Percentiles rank a stretch among this genome's conserved stretches.
phyloP scores from a whole-genome alignment of 352 stramenopile species.

The Pythium diclinum region DNA sequence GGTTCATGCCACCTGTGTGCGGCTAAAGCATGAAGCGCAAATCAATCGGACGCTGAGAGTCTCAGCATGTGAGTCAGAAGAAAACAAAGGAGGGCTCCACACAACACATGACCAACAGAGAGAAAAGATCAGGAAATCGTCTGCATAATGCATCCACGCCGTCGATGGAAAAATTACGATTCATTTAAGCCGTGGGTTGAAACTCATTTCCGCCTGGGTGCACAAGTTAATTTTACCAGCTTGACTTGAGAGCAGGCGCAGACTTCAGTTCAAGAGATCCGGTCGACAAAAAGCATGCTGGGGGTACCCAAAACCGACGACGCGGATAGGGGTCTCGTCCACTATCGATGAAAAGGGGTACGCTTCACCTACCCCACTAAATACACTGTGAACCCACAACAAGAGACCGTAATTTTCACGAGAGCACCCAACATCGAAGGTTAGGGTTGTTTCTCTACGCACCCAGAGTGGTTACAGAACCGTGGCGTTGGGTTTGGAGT shows the following conservation, averaged over 20 bases:
- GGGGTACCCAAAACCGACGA: background rate
- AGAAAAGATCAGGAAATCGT: background rate
- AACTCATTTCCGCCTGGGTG: slow-evolving; percentile 2
- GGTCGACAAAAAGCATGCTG: background rate
- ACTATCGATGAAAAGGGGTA: background rate
- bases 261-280: background rate
- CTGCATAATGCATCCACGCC: background rate
- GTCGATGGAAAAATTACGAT: slow-evolving; percentile 2
- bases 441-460: background rate
- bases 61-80: background rate
- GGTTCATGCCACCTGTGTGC: background rate
- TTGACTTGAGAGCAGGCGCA: background rate
- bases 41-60: background rate
- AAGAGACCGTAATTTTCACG: background rate
- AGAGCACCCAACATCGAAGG: background rate
- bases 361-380: background rate
- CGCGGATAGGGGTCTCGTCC: background rate
- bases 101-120: background rate
- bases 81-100: background rate
- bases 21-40: background rate
- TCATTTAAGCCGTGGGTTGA: background rate
- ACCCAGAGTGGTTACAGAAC: slow-evolving; percentile 6
- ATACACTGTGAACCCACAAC: background rate
- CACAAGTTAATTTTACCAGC: background rate
- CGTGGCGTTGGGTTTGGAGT: background rate